Conservation (phyloP, 129 eudicot species). For the Centella asiatica region DNA sequence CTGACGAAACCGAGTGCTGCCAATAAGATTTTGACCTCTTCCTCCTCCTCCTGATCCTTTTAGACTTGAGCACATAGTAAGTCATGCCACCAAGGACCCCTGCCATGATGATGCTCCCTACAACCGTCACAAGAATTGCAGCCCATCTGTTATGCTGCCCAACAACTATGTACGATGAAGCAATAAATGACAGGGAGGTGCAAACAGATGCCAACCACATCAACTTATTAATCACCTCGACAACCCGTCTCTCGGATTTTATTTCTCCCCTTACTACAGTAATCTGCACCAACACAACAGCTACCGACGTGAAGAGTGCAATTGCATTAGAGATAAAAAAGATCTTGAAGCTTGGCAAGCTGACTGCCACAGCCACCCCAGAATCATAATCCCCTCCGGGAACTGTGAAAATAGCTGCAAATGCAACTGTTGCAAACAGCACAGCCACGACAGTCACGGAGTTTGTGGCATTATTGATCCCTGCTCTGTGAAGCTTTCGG, state of each 20-base stretch:
- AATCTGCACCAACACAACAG: constrained; percentile 27
- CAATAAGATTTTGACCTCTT: constrained; percentile 9
- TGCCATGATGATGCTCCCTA: constrained; percentile 27
- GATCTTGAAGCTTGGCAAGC: constrained; percentile 18
- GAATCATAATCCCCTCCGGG: constrained; percentile 26
- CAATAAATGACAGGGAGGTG: constrained; percentile 28
- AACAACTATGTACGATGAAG: constrained; percentile 32
- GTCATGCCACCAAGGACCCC: constrained; percentile 34
- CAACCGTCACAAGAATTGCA: constrained; percentile 20
- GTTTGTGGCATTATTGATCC: constrained; percentile 32
- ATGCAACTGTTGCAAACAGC: constrained; percentile 33
- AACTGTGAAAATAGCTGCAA: constrained; percentile 24
- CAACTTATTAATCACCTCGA: constrained; percentile 32
- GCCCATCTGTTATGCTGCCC: constrained; percentile 29
- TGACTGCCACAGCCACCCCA: constrained; percentile 26
- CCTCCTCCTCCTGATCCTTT: constrained; percentile 21
- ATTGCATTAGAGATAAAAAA: constrained; percentile 30
- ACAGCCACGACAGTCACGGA: constrained; percentile 34
- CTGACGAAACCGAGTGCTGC: constrained; percentile 14
- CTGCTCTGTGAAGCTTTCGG: constrained; percentile 30
- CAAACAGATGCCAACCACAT: constrained; percentile 42
- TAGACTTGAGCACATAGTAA: constrained; percentile 27
- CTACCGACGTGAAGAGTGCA: constrained; percentile 31
- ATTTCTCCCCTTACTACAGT: constrained; percentile 25
- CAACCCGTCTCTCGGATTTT: constrained; percentile 27